Percentiles rank a stretch among this genome's conserved stretches.
These are phyloP conservation scores for Mucor irregularis DNA, from an alignment of 371 early-diverging fungal species.

Conservation along the genomic window DNA sequence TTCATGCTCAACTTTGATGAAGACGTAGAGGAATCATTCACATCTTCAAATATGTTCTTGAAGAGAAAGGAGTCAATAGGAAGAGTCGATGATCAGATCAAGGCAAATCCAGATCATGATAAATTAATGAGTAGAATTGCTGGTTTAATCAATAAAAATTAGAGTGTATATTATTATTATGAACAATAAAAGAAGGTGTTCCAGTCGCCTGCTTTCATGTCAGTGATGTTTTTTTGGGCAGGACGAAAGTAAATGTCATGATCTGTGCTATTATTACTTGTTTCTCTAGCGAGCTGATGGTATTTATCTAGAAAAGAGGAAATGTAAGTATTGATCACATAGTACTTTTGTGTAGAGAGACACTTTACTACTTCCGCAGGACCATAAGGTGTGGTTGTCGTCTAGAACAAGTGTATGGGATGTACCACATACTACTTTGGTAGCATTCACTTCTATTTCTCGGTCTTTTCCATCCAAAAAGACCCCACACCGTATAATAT, in stretches of 20 bases:
- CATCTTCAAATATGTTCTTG: slow-evolving; percentile 24
- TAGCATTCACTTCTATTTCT: slow-evolving; percentile 20
- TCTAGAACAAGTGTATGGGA: slow-evolving; percentile 45
- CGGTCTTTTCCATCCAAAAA: slow-evolving; percentile 24
- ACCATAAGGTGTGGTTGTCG: slow-evolving; percentile 36
- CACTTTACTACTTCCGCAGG: slow-evolving; percentile 40
- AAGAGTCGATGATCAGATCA: slow-evolving; percentile 1
- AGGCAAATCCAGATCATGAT: slow-evolving; percentile 22
- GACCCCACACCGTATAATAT: slow-evolving; percentile 13
- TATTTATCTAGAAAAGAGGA: slow-evolving; percentile 25
- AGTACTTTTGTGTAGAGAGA: background rate
- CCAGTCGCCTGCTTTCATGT: slow-evolving; percentile 34
- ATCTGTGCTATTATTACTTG: no score
- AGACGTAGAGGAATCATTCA: slow-evolving; percentile 1
- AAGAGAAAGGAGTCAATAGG: slow-evolving; percentile 16
- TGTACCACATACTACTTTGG: slow-evolving; percentile 37
- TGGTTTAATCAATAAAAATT: slow-evolving; percentile 11
- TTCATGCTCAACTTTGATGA: slow-evolving; percentile 26
- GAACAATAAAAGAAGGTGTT: slow-evolving; percentile 30
- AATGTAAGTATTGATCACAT: no score
- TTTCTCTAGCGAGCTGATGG: slow-evolving; percentile 25
- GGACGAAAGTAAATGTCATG: slow-evolving; percentile 23
- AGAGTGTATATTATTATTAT: background rate
- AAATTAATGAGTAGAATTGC: slow-evolving; percentile 23
- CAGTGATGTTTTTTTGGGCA: no score